Base-by-base conservation (phyloP, 2,329 filamentous ascomycete genomes). In the Cytospora mali region DNA sequence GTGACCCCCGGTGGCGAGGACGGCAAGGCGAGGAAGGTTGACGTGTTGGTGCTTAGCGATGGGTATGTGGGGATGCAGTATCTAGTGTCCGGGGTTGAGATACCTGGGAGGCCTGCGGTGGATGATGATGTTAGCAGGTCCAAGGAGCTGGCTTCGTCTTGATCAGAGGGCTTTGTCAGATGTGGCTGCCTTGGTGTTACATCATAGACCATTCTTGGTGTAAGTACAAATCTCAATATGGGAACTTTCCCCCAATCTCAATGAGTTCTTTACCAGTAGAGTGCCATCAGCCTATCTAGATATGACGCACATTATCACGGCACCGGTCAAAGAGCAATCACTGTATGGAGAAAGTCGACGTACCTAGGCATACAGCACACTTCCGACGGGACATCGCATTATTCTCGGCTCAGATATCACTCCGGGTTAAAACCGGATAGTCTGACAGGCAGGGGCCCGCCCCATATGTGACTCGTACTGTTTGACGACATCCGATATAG, bases 11-110 rank as follows among this genome's bases (percentile, higher is more conserved):
- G 35, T 7, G 72, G 72, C 55, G 71, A 69, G 4, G 67, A 71
- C 9, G 76, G 74, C 4, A 77, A 79, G 66, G 81, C 78, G 16
- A 85, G 87, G 69, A 89, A 83, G 72, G 75, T 96, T 11, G 89
- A 92, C 71, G 83, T 97, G 3, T 73, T 84, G 66, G 87, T 97
- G 2, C 80, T 95, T 21, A 98, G 94, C 75, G 95, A 98, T 80
- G 88, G 87, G 18, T 98, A 98, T 75, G 79, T 92, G 35, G 92
- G 90, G 0, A 86, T 98, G 81, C 79, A 84, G 72, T 80, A 85
- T 65, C 73, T 74, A 27, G 64, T 83, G 1, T 64, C 76, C 42
- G 80, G 79, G 2, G 77, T 86, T 0, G 79, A 83, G 25, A 75
- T 87, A n/a, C 84, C 84, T 21, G 76, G 75, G 31, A 70, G 76